A percentile compares a stretch with the other conserved stretches of the same genome.
Conservation (phyloP, 768 basidiomycete genomes). For the Pisolithus microcarpus region DNA sequence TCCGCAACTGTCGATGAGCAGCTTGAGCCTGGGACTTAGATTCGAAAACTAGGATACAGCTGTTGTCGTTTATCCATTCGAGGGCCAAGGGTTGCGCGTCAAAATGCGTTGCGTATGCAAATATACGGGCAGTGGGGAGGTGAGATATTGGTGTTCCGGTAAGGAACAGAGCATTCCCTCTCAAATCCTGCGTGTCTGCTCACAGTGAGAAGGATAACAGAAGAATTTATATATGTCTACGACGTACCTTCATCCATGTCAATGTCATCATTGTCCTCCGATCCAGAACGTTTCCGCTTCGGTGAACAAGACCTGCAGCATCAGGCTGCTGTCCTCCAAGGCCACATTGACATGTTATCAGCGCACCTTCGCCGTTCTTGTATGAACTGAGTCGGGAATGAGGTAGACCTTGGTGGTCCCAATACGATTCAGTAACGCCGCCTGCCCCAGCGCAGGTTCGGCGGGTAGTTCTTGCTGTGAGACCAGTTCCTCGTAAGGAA, state of each 20-base stretch:
- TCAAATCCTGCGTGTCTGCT: conserved; percentile 32
- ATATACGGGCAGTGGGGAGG: conserved; percentile 69
- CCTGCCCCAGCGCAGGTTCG: conserved; percentile 11
- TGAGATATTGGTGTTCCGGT: conserved; percentile 65
- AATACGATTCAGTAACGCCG: conserved; percentile 57
- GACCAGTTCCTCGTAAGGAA: conserved; percentile 53
- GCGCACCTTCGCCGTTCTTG: conserved; percentile 69
- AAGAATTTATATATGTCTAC: conserved; percentile 14
- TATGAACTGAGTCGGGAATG: conserved; percentile 57
- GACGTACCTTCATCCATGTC: conserved; percentile 27
- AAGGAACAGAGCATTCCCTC: conserved; percentile 66
- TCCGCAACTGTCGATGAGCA: conserved; percentile 46
- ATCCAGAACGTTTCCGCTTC: conserved; percentile 44
- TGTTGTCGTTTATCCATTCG: conserved; percentile 83
- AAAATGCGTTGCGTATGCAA: conserved; percentile 77
- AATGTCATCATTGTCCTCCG: conserved; percentile 31
- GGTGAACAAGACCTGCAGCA: conserved; percentile 26
- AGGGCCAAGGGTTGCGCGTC: conserved; percentile 66
- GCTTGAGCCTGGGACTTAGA: conserved; percentile 46
- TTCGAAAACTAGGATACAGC: conserved; percentile 71
- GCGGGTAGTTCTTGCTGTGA: conserved; percentile 27
- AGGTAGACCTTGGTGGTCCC: conserved; percentile 71
- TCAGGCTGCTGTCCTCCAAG: conserved; percentile 38
- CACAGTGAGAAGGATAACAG: not conserved
- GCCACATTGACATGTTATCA: conserved; percentile 33